A percentile compares a stretch with the other conserved stretches of the same genome.
phyloP scores from a whole-genome alignment of 495 filamentous ascomycete genomes.

The Penicillium ochrochloron region DNA sequence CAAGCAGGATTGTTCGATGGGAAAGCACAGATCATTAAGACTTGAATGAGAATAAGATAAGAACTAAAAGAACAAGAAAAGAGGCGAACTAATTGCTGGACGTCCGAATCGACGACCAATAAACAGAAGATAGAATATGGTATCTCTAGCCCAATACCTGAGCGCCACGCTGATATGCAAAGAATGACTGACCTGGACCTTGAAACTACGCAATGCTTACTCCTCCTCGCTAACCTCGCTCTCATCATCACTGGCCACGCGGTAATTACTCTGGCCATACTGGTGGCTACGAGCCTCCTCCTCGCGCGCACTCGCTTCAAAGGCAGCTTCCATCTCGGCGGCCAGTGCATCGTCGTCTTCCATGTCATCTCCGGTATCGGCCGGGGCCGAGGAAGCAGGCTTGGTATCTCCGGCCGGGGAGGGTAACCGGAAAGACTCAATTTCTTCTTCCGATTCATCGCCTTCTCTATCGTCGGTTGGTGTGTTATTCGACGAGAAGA shows the following conservation, averaged over 20 bases:
- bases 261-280: conserved; percentile 40
- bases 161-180: conserved; percentile 30
- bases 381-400: neutral
- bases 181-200: conserved; percentile 7
- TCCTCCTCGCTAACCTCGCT: conserved; percentile 58
- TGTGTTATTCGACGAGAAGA: conserved; percentile 49
- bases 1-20: too few relatives aligned
- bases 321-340: conserved; percentile 55
- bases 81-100: neutral
- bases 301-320: conserved; percentile 48
- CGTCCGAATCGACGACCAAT: neutral
- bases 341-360: conserved; percentile 51
- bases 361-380: conserved; percentile 30
- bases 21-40: neutral
- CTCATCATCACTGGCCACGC: conserved; percentile 50
- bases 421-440: conserved; percentile 47
- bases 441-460: conserved; percentile 42
- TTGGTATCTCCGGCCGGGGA: conserved; percentile 40
- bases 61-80: neutral
- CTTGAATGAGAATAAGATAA: neutral
- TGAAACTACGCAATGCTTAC: conserved; percentile 18
- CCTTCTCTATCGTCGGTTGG: conserved; percentile 36
- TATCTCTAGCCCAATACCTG: conserved; percentile 20
- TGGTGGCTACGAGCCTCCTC: conserved; percentile 44
- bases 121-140: conserved; percentile 9